phyloP scores from a whole-genome alignment of 768 basidiomycete genomes.

The Russula emetica region DNA sequence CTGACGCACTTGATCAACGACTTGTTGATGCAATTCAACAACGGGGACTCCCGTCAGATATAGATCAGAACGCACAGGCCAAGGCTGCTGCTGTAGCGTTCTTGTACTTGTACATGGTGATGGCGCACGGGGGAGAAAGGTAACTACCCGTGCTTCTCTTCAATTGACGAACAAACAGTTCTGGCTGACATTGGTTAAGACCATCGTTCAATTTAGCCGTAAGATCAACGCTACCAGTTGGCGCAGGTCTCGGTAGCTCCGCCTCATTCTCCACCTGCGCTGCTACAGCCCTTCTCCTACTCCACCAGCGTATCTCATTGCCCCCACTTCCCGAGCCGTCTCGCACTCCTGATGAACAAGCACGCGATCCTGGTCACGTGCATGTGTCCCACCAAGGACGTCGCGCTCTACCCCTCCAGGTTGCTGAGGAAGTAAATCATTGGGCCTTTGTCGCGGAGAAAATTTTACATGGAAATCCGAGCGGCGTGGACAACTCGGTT shows the following conservation, averaged over 20 bases:
- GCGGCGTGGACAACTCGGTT: constrained; percentile 96
- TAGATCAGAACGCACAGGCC: constrained; percentile 37
- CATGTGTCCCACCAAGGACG: constrained; percentile 64
- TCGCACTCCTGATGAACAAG: constrained; percentile 29
- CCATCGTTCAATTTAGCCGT: constrained; percentile 75
- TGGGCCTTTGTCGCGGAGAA: constrained; percentile 97
- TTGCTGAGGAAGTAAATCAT: constrained; percentile 79
- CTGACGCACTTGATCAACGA: constrained; percentile 64
- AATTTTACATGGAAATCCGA: constrained; percentile 94
- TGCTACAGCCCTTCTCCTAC: constrained; percentile 72
- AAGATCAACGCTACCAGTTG: constrained; percentile 87
- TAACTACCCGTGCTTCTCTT: constrained; percentile 36
- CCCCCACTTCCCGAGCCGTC: constrained; percentile 50
- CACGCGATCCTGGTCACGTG: constrained; percentile 46
- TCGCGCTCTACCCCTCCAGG: constrained; percentile 53
- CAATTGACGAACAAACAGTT: background rate
- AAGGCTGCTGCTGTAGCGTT: constrained; percentile 64
- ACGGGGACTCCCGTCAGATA: constrained; percentile 37
- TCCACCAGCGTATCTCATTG: constrained; percentile 61
- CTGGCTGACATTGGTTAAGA: constrained; percentile 38
- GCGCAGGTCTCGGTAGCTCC: constrained; percentile 94
- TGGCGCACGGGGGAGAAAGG: constrained; percentile 55
- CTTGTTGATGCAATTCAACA: constrained; percentile 68
- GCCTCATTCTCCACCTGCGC: constrained; percentile 92
- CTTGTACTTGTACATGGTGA: constrained; percentile 88